Evolutionary conservation across 371 early-diverging fungal genomes (phyloP).

Genomic region (Paraphysoderma sedebokerense): DNA sequence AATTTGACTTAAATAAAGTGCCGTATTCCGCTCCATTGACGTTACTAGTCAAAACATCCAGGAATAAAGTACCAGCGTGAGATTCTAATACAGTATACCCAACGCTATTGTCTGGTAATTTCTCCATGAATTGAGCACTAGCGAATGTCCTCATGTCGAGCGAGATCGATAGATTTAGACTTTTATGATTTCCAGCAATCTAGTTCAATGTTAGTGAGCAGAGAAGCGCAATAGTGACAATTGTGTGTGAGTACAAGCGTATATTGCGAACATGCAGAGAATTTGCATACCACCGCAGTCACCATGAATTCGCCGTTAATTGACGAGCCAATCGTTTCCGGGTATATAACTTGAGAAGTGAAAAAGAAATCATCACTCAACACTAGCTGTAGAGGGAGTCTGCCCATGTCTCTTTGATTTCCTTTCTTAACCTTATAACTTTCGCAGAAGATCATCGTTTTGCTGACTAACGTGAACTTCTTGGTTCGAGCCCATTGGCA

Average conservation of each 20-base stretch:
- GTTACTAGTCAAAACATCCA: slow-evolving; percentile 9
- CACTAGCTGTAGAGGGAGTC: too few relatives aligned
- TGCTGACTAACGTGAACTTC: slow-evolving; percentile 5
- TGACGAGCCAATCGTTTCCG: too few relatives aligned
- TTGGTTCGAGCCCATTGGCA: slow-evolving; percentile 26
- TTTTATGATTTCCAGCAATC: too few relatives aligned
- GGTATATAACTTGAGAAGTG: too few relatives aligned
- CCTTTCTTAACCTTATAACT: slow-evolving; percentile 6
- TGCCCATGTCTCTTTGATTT: too few relatives aligned
- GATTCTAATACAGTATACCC: slow-evolving; percentile 9
- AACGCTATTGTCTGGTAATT: not conserved
- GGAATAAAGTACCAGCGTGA: slow-evolving; percentile 9
- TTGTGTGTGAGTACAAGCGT: too few relatives aligned
- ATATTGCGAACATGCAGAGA: too few relatives aligned
- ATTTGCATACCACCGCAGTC: too few relatives aligned
- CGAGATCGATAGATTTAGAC: not conserved
- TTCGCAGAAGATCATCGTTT: not conserved
- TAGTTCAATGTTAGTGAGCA: slow-evolving; percentile 19
- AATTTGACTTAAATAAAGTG: slow-evolving; percentile 3
- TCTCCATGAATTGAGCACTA: not conserved
- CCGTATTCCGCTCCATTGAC: not conserved
- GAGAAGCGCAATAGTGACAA: too few relatives aligned
- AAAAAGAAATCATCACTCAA: too few relatives aligned
- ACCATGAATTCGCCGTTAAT: too few relatives aligned
- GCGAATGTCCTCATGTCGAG: not conserved